phyloP scores from a whole-genome alignment of 2,329 filamentous ascomycete genomes.

The Exophiala viscosa region DNA sequence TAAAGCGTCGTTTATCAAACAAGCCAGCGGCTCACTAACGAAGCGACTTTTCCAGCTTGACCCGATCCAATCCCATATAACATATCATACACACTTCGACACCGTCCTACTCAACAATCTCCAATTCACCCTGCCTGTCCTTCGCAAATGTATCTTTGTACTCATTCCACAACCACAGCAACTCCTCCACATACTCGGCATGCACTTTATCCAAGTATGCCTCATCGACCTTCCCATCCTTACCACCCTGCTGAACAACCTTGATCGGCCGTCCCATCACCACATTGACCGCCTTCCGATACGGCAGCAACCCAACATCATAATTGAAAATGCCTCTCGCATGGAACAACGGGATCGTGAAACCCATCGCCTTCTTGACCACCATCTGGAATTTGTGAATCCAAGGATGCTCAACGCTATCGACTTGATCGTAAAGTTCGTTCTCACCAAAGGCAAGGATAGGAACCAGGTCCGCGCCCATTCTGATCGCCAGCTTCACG shows the following conservation, averaged over 20 bases:
- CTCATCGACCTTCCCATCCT: constrained; percentile 63
- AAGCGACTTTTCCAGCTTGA: too few relatives aligned
- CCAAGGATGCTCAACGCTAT: constrained; percentile 69
- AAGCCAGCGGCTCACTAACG: too few relatives aligned
- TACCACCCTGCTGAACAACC: constrained; percentile 57
- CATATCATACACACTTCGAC: not conserved
- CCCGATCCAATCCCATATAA: not conserved
- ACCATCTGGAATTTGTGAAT: constrained; percentile 80
- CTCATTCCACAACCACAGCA: constrained; percentile 45
- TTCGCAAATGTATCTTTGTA: constrained; percentile 46
- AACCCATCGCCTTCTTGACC: constrained; percentile 81
- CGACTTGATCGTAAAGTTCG: constrained; percentile 87
- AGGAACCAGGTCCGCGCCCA: constrained; percentile 89
- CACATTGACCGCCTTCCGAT: constrained; percentile 79
- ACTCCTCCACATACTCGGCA: constrained; percentile 66
- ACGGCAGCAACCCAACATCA: constrained; percentile 93
- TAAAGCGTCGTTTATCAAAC: too few relatives aligned
- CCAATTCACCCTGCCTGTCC: constrained; percentile 42
- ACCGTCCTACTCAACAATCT: constrained; percentile 33
- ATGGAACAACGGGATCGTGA: constrained; percentile 86
- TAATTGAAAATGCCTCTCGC: constrained; percentile 95
- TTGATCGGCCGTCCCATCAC: constrained; percentile 81
- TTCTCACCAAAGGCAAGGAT: constrained; percentile 94
- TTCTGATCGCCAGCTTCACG: constrained; percentile 85
- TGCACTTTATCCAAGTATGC: constrained; percentile 79